Conservation (phyloP, 805 yeast species). For the Brettanomyces sp. region DNA sequence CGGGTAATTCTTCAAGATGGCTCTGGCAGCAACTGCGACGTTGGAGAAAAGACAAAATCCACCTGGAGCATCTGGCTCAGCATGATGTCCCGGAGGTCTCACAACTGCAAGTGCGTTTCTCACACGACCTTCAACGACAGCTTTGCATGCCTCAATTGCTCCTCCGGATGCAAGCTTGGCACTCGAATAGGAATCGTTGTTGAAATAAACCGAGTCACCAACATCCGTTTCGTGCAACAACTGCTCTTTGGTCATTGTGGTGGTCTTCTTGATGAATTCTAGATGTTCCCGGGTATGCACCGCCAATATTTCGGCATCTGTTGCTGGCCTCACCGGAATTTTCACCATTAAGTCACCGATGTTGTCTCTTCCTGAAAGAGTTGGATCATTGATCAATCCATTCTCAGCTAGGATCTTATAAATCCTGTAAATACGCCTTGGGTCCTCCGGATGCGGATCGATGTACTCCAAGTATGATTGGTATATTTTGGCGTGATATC, state of each 20-base stretch:
- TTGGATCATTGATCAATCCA: slow-evolving; percentile 76
- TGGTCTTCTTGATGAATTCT: slow-evolving; percentile 64
- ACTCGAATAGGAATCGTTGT: slow-evolving; percentile 77
- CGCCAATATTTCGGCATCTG: slow-evolving; percentile 70
- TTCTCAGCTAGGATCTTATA: slow-evolving; percentile 91
- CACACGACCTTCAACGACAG: slow-evolving; percentile 88
- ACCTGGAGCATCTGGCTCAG: slow-evolving; percentile 95
- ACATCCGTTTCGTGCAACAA: slow-evolving; percentile 75
- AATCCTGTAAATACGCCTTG: slow-evolving; percentile 87
- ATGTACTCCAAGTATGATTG: slow-evolving; percentile 88
- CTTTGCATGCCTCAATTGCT: slow-evolving; percentile 89
- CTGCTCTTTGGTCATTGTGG: slow-evolving; percentile 66
- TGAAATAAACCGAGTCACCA: slow-evolving; percentile 92
- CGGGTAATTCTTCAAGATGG: slow-evolving; percentile 72
- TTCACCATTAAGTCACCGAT: slow-evolving; percentile 84
- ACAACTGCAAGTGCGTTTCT: slow-evolving; percentile 91
- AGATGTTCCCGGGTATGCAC: slow-evolving; percentile 83
- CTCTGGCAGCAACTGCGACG: slow-evolving; percentile 94
- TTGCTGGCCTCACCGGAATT: slow-evolving; percentile 85
- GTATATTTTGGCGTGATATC: slow-evolving; percentile 92
- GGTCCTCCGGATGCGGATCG: slow-evolving; percentile 99
- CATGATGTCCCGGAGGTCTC: slow-evolving; percentile 99
- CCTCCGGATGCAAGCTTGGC: slow-evolving; percentile 96
- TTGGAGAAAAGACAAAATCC: slow-evolving; percentile 95
- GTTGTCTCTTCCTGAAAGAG: slow-evolving; percentile 59